Evolutionary conservation across 805 yeast species (phyloP), one percentile per base, ranked within the genome.

Genomic region (Ogataea ramenticola): DNA sequence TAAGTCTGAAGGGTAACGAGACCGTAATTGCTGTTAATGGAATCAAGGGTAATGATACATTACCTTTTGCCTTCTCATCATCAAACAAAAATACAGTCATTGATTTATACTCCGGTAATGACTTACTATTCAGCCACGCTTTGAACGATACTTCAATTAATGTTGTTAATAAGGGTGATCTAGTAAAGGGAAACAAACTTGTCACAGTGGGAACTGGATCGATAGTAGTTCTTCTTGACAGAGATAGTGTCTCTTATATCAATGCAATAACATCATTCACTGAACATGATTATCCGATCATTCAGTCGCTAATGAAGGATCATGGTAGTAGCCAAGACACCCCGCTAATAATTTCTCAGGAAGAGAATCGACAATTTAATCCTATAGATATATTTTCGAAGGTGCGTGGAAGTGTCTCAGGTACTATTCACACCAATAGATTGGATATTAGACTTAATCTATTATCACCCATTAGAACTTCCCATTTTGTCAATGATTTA

Each of bases 401-500:
- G 22, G 32, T 9, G 33, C 47, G 24, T 9, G 20, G 3, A 19
- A 36, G 24, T 3, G 26, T 47, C 11, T 35, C 39, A 12, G 53
- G 49, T 12, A 29, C 43, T 24, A 20, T 49, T 9, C 19, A 19
- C 8, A 39, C 52, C 14, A 39, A 43, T 17, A 46, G 42, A 29
- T 27, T 52, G 12, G 43, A 39, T 12, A n/a, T 50, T 6, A 42
- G 46, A 15, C 21, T 50, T 20, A 50, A 46, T n/a, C 3, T 49
- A 8, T 21, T 50, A 19, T 45, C 54, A 3, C 56, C 57, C 4
- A 3, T 54, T 11, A 27, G 39, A 36, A 70, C 19, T 9, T 38
- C 43, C 1, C 47, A 70, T 14, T 70, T 72, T 3, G 55, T 65
- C 2, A 54, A 65, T 0, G 53, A 73, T 31, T 17, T 70, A n/a